A percentile compares a stretch with the other conserved stretches of the same genome.
phyloP scores from a whole-genome alignment of 768 basidiomycete species.

The Russula foetens region DNA sequence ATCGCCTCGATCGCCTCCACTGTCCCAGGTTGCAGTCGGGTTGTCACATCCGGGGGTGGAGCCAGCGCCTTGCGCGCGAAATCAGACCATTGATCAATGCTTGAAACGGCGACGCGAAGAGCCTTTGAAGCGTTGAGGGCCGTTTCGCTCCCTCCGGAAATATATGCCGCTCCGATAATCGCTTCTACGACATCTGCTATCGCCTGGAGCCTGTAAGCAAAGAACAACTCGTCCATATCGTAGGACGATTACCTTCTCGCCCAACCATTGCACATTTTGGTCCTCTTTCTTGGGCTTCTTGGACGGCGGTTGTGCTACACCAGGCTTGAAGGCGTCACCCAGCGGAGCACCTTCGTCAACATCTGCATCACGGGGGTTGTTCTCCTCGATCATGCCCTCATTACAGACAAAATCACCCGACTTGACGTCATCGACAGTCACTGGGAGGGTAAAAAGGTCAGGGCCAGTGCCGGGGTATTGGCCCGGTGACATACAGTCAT shows the following conservation, averaged over 20 bases:
- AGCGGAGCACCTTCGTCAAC: not conserved
- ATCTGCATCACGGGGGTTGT: not conserved
- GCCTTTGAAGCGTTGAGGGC: slow-evolving; percentile 59
- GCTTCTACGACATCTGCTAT: slow-evolving; percentile 83
- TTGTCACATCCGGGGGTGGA: slow-evolving; percentile 36
- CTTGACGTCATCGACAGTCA: not conserved
- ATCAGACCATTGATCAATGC: slow-evolving; percentile 65
- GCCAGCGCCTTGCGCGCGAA: slow-evolving; percentile 43
- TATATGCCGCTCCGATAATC: slow-evolving; percentile 74
- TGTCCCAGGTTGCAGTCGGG: slow-evolving; percentile 40
- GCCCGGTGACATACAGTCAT: not conserved
- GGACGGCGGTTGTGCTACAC: not conserved
- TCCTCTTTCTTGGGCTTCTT: slow-evolving; percentile 27
- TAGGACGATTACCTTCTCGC: slow-evolving; percentile 58
- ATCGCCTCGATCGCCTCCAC: slow-evolving; percentile 53
- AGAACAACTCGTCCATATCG: not conserved
- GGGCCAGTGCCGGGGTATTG: not conserved
- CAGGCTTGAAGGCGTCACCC: not conserved
- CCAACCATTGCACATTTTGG: slow-evolving; percentile 46
- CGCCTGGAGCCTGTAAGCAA: slow-evolving; percentile 36
- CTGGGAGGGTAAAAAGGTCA: not conserved
- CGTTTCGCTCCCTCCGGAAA: slow-evolving; percentile 59
- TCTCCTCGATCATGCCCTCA: not conserved
- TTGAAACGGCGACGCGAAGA: slow-evolving; percentile 55
- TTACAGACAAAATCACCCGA: not conserved